phyloP scores from a whole-genome alignment of 257 asterid species.

The Mitragyna speciosa region DNA sequence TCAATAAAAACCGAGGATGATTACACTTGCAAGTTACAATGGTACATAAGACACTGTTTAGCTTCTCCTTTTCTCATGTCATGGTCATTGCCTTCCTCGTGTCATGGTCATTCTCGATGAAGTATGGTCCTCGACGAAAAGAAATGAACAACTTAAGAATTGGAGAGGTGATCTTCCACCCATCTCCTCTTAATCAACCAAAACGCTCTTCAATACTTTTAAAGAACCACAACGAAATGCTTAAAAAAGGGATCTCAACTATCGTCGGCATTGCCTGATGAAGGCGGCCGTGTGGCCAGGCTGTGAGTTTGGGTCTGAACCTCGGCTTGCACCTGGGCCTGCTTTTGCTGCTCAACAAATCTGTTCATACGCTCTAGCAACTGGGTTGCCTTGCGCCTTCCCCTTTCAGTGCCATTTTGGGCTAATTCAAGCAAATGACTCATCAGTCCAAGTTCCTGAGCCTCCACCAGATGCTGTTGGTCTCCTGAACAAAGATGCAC shows the following conservation, averaged over 20 bases:
- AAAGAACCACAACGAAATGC: constrained; percentile 19
- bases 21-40: constrained; percentile 34
- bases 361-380: constrained; percentile 84
- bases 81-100: constrained; percentile 10
- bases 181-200: constrained; percentile 36
- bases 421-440: constrained; percentile 61
- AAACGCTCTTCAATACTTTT: constrained; percentile 34
- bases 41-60: constrained; percentile 31
- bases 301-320: constrained; percentile 43
- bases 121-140: constrained; percentile 22
- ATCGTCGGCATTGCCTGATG: constrained; percentile 44
- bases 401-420: constrained; percentile 87
- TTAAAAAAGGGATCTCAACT: constrained; percentile 36
- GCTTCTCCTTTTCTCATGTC: constrained; percentile 10
- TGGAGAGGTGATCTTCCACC: constrained; percentile 81
- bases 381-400: constrained; percentile 76
- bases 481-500: constrained; percentile 85
- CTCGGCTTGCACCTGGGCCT: constrained; percentile 42
- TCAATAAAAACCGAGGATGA: constrained; percentile 49
- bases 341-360: constrained; percentile 70
- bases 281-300: constrained; percentile 33
- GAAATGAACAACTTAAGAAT: constrained; percentile 37
- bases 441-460: constrained; percentile 80
- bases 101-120: constrained; percentile 20
- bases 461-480: constrained; percentile 58